Base-by-base conservation (phyloP, 768 basidiomycete species). In the Exsudoporus frostii region DNA sequence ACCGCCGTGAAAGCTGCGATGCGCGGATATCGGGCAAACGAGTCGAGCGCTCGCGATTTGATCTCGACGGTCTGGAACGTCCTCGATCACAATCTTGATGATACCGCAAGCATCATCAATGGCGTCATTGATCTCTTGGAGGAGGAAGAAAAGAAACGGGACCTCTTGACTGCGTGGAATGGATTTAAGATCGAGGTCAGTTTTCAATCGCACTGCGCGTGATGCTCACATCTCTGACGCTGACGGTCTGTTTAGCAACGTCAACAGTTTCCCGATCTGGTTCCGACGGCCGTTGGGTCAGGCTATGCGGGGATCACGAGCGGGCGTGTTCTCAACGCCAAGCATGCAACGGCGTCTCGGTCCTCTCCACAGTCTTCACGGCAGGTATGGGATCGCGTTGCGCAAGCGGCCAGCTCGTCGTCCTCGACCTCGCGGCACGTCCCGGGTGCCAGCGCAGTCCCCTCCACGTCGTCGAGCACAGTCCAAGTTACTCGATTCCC, bases 31-130 rank as follows among this genome's bases (percentile, higher is more conserved):
- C 80, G 82, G 24, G 68, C 78, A 2, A 84, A 84, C 38, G 95
- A 99, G 66, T 82, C 84, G 9, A 83, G 80, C 37, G 89, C 93
- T 3, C 78, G 84, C 4, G 96, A 96, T 68, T 76, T 98, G 56
- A 86, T 98, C 46, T 85, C 86, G 37, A 95, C 90, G 0, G 76
- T 95, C n/a, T 96, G 86, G 85, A 90, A 85, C 64, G 78, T 88
- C 33, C 71, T 89, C 11, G 84, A 86, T 50, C 69, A 76, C 15
- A 74, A 84, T 55, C 67, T 88, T 20, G 92, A 97, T 47, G 77
- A 83, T 29, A 89, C 91, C 0, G 85, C 85, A 0, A 83, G 86
- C 55, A 79, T 90, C 32, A 75, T 92, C 40, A 88, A 85, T 54
- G 74, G 80, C 2, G 75, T 90, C 32, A 82, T 93, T 5, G 92